Evolutionary conservation across 108 stramenopile genomes (phyloP), one percentile per base, ranked within the genome.

Genomic region (Cyclotella choctawhatcheeana): DNA sequence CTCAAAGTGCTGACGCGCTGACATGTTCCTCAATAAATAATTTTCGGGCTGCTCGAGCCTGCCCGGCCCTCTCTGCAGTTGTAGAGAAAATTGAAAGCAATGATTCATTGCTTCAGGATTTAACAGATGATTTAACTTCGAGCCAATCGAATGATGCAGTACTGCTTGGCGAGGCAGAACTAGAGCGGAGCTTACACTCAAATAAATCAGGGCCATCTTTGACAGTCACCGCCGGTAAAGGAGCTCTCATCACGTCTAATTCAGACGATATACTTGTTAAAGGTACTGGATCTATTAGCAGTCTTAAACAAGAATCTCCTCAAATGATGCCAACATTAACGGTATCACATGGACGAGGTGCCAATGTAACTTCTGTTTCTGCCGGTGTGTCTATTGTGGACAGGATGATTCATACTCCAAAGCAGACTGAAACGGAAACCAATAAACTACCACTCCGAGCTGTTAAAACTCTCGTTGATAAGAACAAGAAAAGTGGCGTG

Each of bases 341-440:
- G 20, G 65, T 67, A 5, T 21, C 33, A 1, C 32, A 37, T n/a
- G 65, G 65, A 16, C 30, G 31, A 53, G 50, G 51, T 37, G 65
- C 25, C 14, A 12, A n/a, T 4, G 44, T 53, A 13, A 53, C 65
- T 13, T 51, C 65, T n/a, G 34, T 53, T 67, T 67, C 65, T 18
- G 16, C 34, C 1, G 51, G 51, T 22, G 48, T 92, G 61, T 84
- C 77, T 30, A 95, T 97, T 3, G 91, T 62, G 30, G 63, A 93
- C 33, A 82, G n/a, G n/a, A n/a, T n/a, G n/a, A n/a, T n/a, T n/a
- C n/a, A 85, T 16, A 68, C 94, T 27, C 27, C 48, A 10, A 29
- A 31, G 16, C 10, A 47, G 17, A 48, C 3, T 17, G 17, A 45
- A 2, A 26, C 37, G 27, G 26, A 6, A 40, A 21, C 13, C 21